Evolutionary conservation across 352 stramenopile species (phyloP), one percentile per base, ranked within the genome.

Genomic region (Phytopythium sindhum): DNA sequence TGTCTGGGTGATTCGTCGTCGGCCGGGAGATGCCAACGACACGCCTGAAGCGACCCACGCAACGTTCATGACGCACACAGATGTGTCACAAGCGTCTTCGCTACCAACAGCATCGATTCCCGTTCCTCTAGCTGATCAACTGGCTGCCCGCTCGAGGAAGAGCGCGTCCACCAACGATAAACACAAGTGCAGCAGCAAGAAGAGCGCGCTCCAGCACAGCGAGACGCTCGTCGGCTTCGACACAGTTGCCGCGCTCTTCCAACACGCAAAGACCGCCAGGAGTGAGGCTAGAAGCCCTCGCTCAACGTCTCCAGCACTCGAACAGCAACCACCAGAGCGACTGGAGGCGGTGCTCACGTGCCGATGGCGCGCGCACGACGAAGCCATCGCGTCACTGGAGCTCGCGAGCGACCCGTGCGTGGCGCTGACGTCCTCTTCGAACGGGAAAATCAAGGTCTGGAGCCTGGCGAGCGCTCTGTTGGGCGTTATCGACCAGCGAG

Each of bases 391-490:
- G n/a, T 86, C 73, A 1, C 57, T 89, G 15, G 67, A 73, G 57
- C 68, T 73, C 31, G 69, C 67, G 17, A 66, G 51, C 7, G 74
- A 88, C 33, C 76, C 76, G 21, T 37, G 61, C 15, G 72, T 83
- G 19, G 39, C 89, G 26, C 60, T 92, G 0, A 84, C 80, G 39
- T 84, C 81, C 2, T 84, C 73, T 6, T 54, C 61, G 2, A 74
- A 68, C 42, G 84, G 84, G 8, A 80, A 87, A 52, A 75, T 93
- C 52, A 86, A 88, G 47, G 52, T 86, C 15, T 92, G 84, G 84
- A 75, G 60, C 39, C 53, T 87, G 2, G 33, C 73, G 4, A 80
- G 80, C 28, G 62, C 75, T 9, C 51, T 69, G 0, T 68, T 82
- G 5, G 81, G 80, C 8, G 66, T 89, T 3, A 63, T 93, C 12